phyloP scores from a whole-genome alignment of 768 basidiomycete species.

The Ephemerocybe angulata region DNA sequence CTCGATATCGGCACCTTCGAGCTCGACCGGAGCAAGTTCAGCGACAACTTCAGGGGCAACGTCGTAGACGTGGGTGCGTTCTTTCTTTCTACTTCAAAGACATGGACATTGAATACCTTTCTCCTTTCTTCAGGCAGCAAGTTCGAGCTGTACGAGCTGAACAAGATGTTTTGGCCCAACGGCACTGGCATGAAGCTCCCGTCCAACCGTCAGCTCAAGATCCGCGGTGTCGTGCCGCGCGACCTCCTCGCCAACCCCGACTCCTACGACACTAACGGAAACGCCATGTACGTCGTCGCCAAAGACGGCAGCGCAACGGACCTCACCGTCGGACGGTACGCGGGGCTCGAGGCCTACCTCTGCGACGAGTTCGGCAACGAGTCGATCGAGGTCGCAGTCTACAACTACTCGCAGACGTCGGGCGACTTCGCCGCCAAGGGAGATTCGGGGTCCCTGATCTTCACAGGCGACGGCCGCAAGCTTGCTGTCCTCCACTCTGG shows the following conservation, averaged over 20 bases:
- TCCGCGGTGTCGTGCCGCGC: slow-evolving; percentile 4
- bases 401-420: slow-evolving; percentile 27
- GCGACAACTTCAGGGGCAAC: slow-evolving; percentile 10
- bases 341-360: background rate
- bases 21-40: slow-evolving; percentile 18
- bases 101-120: no score
- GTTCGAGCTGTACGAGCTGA: background rate
- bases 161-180: slow-evolving; percentile 4
- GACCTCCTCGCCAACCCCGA: slow-evolving; percentile 5
- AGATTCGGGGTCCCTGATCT: slow-evolving; percentile 41
- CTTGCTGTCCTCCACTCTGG: slow-evolving; percentile 40
- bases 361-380: slow-evolving; percentile 4
- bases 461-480: slow-evolving; percentile 25
- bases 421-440: slow-evolving; percentile 34
- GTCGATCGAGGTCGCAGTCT: slow-evolving; percentile 34
- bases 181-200: background rate
- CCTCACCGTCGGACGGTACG: background rate
- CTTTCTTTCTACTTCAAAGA: no score
- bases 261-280: background rate
- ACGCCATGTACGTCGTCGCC: background rate
- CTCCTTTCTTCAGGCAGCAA: slow-evolving; percentile 11
- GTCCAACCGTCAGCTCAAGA: slow-evolving; percentile 4
- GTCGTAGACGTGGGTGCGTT: slow-evolving; percentile 14
- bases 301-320: slow-evolving; percentile 9
- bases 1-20: slow-evolving; percentile 21